A percentile compares a stretch with the other conserved stretches of the same genome.
phyloP scores from a whole-genome alignment of 441 rosid species.

The Corymbia citriodora region DNA sequence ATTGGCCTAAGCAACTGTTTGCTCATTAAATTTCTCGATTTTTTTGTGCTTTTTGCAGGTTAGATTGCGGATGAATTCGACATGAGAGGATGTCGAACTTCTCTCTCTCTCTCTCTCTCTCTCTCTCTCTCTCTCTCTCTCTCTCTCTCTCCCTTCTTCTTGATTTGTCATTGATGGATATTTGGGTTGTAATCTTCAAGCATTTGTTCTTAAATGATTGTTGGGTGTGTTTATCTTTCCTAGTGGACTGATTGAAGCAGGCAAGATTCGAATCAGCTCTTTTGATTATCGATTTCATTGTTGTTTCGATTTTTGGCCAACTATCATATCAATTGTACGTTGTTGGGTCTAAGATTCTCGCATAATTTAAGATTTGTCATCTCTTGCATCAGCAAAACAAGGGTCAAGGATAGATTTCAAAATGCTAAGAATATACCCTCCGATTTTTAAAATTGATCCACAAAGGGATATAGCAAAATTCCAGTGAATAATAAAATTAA shows the following conservation, averaged over 20 bases:
- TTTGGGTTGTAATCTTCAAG: slow-evolving; percentile 11
- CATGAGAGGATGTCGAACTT: slow-evolving; percentile 49
- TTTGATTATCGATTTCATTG: not conserved
- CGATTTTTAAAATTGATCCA: not conserved
- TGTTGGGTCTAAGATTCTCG: not conserved
- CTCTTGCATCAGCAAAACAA: not conserved
- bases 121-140: not conserved
- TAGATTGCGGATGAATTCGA: slow-evolving; percentile 25
- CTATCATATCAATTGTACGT: not conserved
- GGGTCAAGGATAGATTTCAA: not conserved
- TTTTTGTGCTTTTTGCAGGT: slow-evolving; percentile 25
- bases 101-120: not conserved
- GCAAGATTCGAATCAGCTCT: not conserved
- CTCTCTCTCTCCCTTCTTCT: not conserved
- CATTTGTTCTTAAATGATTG: slow-evolving; percentile 13
- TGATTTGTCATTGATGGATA: not conserved
- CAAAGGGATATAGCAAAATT: not conserved
- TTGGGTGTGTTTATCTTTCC: slow-evolving; percentile 15
- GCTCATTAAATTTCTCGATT: slow-evolving; percentile 1
- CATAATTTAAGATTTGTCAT: not conserved
- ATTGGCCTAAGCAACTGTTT: not conserved
- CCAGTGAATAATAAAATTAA: not conserved
- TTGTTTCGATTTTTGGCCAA: not conserved
- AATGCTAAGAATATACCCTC: not conserved
- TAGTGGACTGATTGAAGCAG: not conserved